Evolutionary conservation across 129 eudicot species (phyloP), one percentile per base, ranked within the genome.

Genomic region (Tagetes erecta): DNA sequence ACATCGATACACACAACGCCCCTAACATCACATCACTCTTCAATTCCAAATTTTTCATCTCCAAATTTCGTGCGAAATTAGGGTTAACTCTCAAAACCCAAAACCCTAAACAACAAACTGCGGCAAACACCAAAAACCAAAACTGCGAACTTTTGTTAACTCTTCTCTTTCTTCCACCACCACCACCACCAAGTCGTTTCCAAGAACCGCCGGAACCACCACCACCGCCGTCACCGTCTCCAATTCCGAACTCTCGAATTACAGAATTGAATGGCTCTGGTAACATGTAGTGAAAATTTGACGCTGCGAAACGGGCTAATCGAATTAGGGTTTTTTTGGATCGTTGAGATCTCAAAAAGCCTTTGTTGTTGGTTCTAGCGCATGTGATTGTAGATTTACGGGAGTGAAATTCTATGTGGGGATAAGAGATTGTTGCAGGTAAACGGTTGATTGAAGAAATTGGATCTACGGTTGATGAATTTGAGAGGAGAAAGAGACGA

Each of bases 111-210:
- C 66, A 78, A 36, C 81, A 64, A 62, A 62, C 64, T 5, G 39
- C 11, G 1, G 64, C 50, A 49, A 78, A 62, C 58, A 71, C 82
- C 12, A 40, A 72, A 39, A 72, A 10, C 78, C 69, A 79, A 64
- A 79, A 65, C 12, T 73, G 60, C 0, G 73, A 72, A 49, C 53
- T 72, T 13, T 72, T 73, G 36, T 3, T 73, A 27, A 46, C 74
- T 14, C 78, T 79, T 6, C 53, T 55, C 36, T 56, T 79, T 39
- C 78, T 72, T 14, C 78, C 83, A 44, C 83, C 83, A 44, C 80
- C 76, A 4, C 70, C 80, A 9, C 80, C 80, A 20, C 83, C 69
- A n/a, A 72, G 44, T 9, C 83, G 78, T 6, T 78, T 78, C 82
- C 82, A 49, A 9, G 50, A 46, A 35, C 77, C 73, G 38, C 77